Evolutionary conservation across 352 stramenopile species (phyloP), one percentile per base, ranked within the genome.

Genomic region (Phytopythium sindhum): DNA sequence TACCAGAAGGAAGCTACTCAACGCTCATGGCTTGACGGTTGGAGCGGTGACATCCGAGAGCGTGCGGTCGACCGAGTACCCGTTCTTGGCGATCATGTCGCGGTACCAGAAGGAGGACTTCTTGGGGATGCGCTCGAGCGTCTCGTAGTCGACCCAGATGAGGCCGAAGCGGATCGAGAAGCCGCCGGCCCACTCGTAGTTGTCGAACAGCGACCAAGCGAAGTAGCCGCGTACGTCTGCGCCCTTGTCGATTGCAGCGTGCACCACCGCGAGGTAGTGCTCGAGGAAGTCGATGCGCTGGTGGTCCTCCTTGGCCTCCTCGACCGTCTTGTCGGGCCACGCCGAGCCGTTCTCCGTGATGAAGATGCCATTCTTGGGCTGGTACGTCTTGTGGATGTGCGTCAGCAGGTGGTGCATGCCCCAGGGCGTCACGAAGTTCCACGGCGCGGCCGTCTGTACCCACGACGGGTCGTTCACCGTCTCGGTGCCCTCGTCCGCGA

Each of bases 271-370:
- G 55, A 97, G 79, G 74, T 97, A 96, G 24, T 68, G 72, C 28
- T 88, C 73, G 48, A 95, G 85, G 70, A 88, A 97, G 10, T 90
- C 59, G 59, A 88, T 70, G 37, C 92, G 73, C 29, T 75, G 79
- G 41, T 78, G 69, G 65, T 97, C 90, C 28, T 91, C 67, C 45
- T 87, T 61, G 1, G 86, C 83, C 56, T 80, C 75, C 33, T 78
- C 73, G 55, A 93, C 84, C 57, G 89, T 69, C 66, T 82, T 79
- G 60, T 75, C 73, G 0, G 76, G 65, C 52, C 71, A 77, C 1
- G 84, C 79, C 29, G 77, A 89, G 28, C 94, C 94, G 73, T 98
- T 98, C 69, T 98, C 94, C 8, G 94, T 98, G 39, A 98, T 86
- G 57, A 84, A 80, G 54, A 98, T 96, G 33, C 79, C 69, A 48